Conservation (phyloP, 2,329 filamentous ascomycete species). For the Gremmenia infestans region DNA sequence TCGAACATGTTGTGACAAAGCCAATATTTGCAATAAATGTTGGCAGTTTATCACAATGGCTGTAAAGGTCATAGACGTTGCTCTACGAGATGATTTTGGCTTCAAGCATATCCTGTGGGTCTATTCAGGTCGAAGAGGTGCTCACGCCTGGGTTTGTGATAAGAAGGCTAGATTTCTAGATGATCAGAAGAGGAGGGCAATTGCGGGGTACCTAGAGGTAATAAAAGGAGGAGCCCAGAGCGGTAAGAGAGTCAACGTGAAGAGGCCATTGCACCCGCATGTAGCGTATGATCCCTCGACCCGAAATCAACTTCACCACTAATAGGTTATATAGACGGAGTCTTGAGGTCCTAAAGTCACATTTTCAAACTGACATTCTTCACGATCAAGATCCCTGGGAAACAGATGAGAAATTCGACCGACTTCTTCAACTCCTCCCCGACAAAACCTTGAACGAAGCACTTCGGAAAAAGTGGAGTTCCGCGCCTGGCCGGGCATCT, state of each 20-base stretch:
- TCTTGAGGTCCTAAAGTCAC: conserved; percentile 73
- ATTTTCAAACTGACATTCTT: conserved; percentile 82
- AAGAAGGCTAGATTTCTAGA: conserved; percentile 78
- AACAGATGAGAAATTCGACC: conserved; percentile 63
- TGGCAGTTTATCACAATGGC: conserved; percentile 99
- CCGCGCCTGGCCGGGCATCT: conserved; percentile 70
- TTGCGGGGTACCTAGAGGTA: conserved; percentile 86
- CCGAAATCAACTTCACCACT: not conserved
- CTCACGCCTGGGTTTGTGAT: conserved; percentile 97
- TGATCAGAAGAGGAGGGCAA: conserved; percentile 76
- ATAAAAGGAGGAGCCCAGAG: conserved; percentile 81
- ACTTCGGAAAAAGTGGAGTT: conserved; percentile 86
- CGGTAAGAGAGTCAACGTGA: conserved; percentile 80
- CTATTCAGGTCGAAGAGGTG: conserved; percentile 93
- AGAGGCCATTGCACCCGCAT: conserved; percentile 85
- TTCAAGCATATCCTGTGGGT: conserved; percentile 98
- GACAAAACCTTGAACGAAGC: conserved; percentile 73
- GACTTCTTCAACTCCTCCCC: conserved; percentile 78
- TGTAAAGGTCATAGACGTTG: conserved; percentile 85
- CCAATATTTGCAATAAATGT: conserved; percentile 89
- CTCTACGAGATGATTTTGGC: conserved; percentile 88
- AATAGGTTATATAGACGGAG: conserved; percentile 55
- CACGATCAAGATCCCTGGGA: conserved; percentile 82
- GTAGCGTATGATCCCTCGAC: conserved; percentile 51
- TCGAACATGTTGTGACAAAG: conserved; percentile 88